Conservation (phyloP, 208 protist species). For the Trichomonas vaginalis region DNA sequence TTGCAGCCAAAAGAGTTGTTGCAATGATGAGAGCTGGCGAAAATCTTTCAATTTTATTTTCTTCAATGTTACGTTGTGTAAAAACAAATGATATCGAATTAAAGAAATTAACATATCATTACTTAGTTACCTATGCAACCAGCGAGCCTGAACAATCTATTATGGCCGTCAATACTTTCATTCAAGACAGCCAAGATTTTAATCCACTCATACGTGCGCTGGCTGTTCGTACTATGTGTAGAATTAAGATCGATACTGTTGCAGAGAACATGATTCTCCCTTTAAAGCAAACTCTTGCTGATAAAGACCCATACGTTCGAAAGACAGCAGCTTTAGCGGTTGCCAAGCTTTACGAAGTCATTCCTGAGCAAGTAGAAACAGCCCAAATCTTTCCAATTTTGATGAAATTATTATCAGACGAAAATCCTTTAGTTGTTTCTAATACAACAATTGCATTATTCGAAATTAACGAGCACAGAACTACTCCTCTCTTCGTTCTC, state of each 20-base stretch:
- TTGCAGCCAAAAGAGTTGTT: background rate
- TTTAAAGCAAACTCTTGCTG: background rate
- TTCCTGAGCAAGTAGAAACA: constrained; percentile 59
- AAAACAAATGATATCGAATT: background rate
- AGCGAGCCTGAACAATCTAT: constrained; percentile 4
- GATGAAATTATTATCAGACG: constrained; percentile 68
- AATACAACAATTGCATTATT: constrained; percentile 72
- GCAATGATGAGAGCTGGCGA: background rate
- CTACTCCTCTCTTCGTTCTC: constrained; percentile 47
- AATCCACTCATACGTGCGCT: background rate
- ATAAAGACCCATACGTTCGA: constrained; percentile 48
- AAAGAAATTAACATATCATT: background rate
- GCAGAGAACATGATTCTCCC: constrained; percentile 8
- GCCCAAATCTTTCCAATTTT: constrained; percentile 54
- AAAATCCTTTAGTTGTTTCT: constrained; percentile 79
- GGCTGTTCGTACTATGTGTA: constrained; percentile 8
- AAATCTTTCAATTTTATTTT: background rate
- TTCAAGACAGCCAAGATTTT: background rate
- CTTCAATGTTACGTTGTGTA: background rate
- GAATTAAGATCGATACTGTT: constrained; percentile 3
- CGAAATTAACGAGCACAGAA: constrained; percentile 63
- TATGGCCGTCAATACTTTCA: constrained; percentile 18
- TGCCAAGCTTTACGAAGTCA: constrained; percentile 84
- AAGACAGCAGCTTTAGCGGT: constrained; percentile 86
- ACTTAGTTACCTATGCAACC: background rate